Percentiles rank a stretch among this genome's conserved stretches.
Evolutionary conservation across 345 rosid genomes (phyloP).

Genomic region (Rhizophora apiculata): DNA sequence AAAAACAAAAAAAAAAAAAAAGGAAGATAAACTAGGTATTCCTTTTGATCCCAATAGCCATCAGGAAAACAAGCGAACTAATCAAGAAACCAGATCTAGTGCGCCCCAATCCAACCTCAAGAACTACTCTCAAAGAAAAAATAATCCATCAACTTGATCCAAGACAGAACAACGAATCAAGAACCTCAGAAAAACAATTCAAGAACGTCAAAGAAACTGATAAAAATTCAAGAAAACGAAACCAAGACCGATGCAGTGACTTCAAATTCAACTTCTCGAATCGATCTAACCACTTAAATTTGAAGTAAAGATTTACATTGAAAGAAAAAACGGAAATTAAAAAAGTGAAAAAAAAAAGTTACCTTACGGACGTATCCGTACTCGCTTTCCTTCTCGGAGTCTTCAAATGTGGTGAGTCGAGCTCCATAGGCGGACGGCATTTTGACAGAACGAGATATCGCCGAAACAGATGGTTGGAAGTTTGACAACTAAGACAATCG

Average conservation of each 20-base stretch:
- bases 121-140: background rate
- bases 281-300: background rate
- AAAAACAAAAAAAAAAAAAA: too few species aligned
- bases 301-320: background rate
- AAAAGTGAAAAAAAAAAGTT: background rate
- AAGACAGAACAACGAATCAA: background rate
- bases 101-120: too few species aligned
- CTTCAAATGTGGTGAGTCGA: slow-evolving; percentile 89
- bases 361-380: slow-evolving; percentile 99
- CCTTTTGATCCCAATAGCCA: too few species aligned
- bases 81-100: too few species aligned
- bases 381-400: slow-evolving; percentile 96
- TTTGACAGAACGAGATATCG: slow-evolving; percentile 11
- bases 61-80: too few species aligned
- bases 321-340: background rate
- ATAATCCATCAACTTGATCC: background rate
- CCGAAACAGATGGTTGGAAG: slow-evolving; percentile 9
- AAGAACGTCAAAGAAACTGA: background rate
- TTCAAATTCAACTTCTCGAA: background rate
- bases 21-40: too few species aligned
- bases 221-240: background rate
- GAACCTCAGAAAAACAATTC: background rate
- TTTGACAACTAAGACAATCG: background rate
- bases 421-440: slow-evolving; percentile 89
- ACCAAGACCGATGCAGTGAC: background rate